Evolutionary conservation across 2,329 filamentous ascomycete species (phyloP).

Genomic region (Penicillium italicum): DNA sequence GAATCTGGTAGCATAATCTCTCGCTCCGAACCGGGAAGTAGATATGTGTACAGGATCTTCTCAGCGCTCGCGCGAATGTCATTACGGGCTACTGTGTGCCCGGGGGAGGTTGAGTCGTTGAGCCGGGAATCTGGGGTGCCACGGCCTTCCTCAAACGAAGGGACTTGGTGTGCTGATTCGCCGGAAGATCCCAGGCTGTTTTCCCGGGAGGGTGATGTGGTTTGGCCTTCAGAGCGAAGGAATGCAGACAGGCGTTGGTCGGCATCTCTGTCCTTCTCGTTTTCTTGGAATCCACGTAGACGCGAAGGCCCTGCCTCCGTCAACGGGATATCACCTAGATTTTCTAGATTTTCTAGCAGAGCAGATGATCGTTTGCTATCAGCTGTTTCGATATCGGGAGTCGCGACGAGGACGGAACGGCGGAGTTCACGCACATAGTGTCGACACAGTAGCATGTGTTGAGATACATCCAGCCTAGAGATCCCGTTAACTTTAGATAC

Average conservation of each 20-base stretch:
- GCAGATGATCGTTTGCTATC: conserved; percentile 81
- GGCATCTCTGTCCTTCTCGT: conserved; percentile 70
- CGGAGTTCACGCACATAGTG: conserved; percentile 96
- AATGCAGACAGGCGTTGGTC: conserved; percentile 91
- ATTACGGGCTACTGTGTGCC: conserved; percentile 77
- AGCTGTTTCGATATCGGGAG: conserved; percentile 79
- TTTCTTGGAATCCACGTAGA: conserved; percentile 51
- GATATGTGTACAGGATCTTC: conserved; percentile 97
- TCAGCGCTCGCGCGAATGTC: conserved; percentile 92
- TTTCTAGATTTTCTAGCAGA: conserved; percentile 68
- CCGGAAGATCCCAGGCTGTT: conserved; percentile 48
- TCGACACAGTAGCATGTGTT: conserved; percentile 94
- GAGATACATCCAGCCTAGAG: conserved; percentile 91
- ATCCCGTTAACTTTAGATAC: neutral
- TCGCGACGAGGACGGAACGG: conserved; percentile 86
- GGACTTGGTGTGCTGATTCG: conserved; percentile 35
- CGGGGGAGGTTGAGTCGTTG: conserved; percentile 72
- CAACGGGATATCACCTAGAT: conserved; percentile 58
- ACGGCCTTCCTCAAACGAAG: conserved; percentile 49
- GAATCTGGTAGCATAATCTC: conserved; percentile 90
- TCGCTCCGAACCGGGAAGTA: conserved; percentile 90
- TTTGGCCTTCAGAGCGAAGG: conserved; percentile 60
- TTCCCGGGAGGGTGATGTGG: conserved; percentile 52
- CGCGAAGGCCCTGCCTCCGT: conserved; percentile 52
- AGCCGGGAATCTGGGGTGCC: conserved; percentile 61